Evolutionary conservation across 805 yeast genomes (phyloP).

Genomic region (Starmerella bombi): DNA sequence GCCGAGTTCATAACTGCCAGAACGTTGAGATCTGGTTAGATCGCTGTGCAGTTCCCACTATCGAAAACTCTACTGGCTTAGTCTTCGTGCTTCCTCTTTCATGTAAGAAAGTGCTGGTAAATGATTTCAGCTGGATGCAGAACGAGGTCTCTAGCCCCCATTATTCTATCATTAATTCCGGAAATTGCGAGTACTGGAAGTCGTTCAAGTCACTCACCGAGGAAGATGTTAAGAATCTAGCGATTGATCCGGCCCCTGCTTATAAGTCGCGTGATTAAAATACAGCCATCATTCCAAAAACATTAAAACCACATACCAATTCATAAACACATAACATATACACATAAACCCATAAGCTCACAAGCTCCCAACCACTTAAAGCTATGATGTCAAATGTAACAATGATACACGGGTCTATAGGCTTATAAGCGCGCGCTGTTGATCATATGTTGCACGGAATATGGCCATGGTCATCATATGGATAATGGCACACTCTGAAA

Average conservation of each 20-base stretch:
- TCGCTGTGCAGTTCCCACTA: constrained; percentile 24
- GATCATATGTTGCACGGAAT: too few relatives aligned
- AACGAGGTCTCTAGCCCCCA: not conserved
- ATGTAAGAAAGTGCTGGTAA: constrained; percentile 13
- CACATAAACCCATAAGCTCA: too few relatives aligned
- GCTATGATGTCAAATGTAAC: too few relatives aligned
- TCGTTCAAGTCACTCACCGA: not conserved
- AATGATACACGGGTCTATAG: too few relatives aligned
- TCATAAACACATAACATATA: too few relatives aligned
- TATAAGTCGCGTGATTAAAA: too few relatives aligned
- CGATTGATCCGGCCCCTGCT: not conserved
- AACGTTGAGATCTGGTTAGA: constrained; percentile 15
- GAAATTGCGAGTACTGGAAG: not conserved
- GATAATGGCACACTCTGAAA: too few relatives aligned
- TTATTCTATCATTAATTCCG: constrained; percentile 1
- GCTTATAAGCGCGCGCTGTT: too few relatives aligned
- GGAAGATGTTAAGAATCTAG: not conserved
- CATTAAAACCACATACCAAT: too few relatives aligned
- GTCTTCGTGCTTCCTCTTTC: constrained; percentile 17
- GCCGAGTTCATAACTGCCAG: constrained; percentile 22
- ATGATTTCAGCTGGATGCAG: constrained; percentile 24
- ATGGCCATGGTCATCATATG: too few relatives aligned
- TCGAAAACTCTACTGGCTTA: constrained; percentile 20
- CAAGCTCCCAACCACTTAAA: too few relatives aligned
- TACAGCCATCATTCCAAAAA: too few relatives aligned